Percentiles rank a stretch among this genome's conserved stretches.
phyloP scores from a whole-genome alignment of 805 yeast species.

The Saccharomycopsis malanga region DNA sequence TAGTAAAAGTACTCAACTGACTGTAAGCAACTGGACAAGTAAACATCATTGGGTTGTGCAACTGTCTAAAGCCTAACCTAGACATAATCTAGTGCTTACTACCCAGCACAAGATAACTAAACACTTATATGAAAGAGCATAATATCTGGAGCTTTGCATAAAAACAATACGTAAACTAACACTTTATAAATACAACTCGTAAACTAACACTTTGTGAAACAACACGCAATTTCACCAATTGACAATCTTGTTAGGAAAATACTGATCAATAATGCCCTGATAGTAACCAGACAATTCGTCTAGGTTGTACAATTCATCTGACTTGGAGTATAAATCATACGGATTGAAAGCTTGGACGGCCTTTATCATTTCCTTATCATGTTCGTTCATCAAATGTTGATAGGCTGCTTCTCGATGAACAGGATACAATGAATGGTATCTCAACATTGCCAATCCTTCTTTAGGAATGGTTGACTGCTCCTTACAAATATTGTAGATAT shows the following conservation, averaged over 20 bases:
- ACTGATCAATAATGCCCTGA: conserved; percentile 56
- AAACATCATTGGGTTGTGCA: too few species aligned
- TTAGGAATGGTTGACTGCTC: conserved; percentile 56
- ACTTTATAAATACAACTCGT: too few species aligned
- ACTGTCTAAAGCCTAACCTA: too few species aligned
- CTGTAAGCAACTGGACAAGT: too few species aligned
- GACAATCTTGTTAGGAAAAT: conserved; percentile 47
- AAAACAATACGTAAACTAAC: too few species aligned
- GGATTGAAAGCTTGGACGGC: conserved; percentile 62
- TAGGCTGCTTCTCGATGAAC: conserved; percentile 71
- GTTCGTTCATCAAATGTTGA: conserved; percentile 53
- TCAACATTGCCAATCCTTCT: conserved; percentile 64
- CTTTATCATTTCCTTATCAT: conserved; percentile 51
- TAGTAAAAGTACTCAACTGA: too few species aligned
- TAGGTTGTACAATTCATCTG: conserved; percentile 42
- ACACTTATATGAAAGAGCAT: too few species aligned
- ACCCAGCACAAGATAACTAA: too few species aligned
- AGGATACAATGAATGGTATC: conserved; percentile 70
- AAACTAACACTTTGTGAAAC: too few species aligned
- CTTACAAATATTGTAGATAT: conserved; percentile 67
- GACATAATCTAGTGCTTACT: too few species aligned
- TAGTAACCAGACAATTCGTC: conserved; percentile 51
- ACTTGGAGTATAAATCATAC: conserved; percentile 61
- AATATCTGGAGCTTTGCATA: too few species aligned
- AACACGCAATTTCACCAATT: too few species aligned